phyloP scores from a whole-genome alignment of 202 grass and related monocot genomes.

The Setaria italica region DNA sequence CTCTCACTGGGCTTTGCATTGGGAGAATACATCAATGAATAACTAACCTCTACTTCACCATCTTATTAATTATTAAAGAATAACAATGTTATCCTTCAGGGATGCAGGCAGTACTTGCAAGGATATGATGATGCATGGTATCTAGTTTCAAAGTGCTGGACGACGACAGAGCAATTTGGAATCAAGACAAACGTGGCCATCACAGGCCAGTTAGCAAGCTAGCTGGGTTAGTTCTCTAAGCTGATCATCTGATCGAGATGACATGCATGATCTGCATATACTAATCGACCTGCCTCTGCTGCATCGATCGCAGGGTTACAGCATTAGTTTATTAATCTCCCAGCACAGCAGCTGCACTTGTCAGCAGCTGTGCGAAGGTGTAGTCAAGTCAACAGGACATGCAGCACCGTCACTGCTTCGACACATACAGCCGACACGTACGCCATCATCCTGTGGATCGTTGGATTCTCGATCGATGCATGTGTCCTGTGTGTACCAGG shows the following conservation, averaged over 20 bases:
- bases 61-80: not conserved
- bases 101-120: slow-evolving; percentile 34
- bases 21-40: slow-evolving; percentile 28
- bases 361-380: slow-evolving; percentile 36
- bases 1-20: not conserved
- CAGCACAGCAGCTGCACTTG: not conserved
- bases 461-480: slow-evolving; percentile 22
- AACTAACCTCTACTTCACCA: not conserved
- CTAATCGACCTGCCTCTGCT: slow-evolving; percentile 1
- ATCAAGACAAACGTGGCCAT: slow-evolving; percentile 59
- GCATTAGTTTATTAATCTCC: slow-evolving; percentile 26
- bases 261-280: slow-evolving; percentile 1
- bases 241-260: not conserved
- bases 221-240: not conserved
- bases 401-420: slow-evolving; percentile 37
- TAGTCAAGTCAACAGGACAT: slow-evolving; percentile 53
- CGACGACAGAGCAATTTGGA: slow-evolving; percentile 47
- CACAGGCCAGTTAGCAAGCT: not conserved
- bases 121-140: not conserved
- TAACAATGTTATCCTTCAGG: slow-evolving; percentile 48
- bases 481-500: not conserved
- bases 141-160: slow-evolving; percentile 17
- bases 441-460: slow-evolving; percentile 3
- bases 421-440: slow-evolving; percentile 36
- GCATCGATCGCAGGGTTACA: slow-evolving; percentile 1